Percentiles rank a stretch among this genome's conserved stretches.
Evolutionary conservation across 2,329 filamentous ascomycete species (phyloP).

Genomic region (Cadophora malorum): DNA sequence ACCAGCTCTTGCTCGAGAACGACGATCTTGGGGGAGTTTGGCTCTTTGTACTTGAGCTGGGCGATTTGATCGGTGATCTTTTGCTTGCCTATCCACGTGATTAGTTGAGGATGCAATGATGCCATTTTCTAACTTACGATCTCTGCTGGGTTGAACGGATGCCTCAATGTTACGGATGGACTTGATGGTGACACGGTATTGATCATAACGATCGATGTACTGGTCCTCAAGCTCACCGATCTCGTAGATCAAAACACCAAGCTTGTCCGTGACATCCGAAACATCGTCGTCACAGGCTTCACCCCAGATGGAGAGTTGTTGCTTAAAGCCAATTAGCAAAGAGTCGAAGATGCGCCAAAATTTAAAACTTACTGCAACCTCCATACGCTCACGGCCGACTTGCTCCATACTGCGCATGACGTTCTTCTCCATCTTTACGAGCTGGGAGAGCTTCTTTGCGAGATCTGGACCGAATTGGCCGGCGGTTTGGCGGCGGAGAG

Average conservation of each 20-base stretch:
- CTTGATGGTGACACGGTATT: constrained; percentile 99
- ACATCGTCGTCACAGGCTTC: constrained; percentile 96
- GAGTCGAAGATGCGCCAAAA: constrained; percentile 1
- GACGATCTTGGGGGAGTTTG: constrained; percentile 95
- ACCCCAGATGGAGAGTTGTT: constrained; percentile 99
- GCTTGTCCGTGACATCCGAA: constrained; percentile 98
- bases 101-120: constrained; percentile 32
- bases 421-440: constrained; percentile 99
- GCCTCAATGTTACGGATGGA: constrained; percentile 99
- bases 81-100: constrained; percentile 76
- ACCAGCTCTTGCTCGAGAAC: constrained; percentile 98
- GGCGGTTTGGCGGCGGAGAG: constrained; percentile 75
- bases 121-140: constrained; percentile 67
- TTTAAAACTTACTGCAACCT: constrained; percentile 82
- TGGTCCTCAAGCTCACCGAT: constrained; percentile 97
- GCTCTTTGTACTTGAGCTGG: constrained; percentile 99
- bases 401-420: constrained; percentile 98
- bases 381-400: constrained; percentile 95
- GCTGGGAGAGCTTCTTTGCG: constrained; percentile 94
- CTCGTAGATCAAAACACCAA: constrained; percentile 90
- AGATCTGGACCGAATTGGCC: constrained; percentile 82
- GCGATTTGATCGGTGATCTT: constrained; percentile 99
- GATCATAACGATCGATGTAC: constrained; percentile 98
- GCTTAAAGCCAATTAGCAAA: constrained; percentile 57
- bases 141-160: constrained; percentile 95